phyloP scores from a whole-genome alignment of 2,329 filamentous ascomycete genomes.

The Scytalidium sp. region DNA sequence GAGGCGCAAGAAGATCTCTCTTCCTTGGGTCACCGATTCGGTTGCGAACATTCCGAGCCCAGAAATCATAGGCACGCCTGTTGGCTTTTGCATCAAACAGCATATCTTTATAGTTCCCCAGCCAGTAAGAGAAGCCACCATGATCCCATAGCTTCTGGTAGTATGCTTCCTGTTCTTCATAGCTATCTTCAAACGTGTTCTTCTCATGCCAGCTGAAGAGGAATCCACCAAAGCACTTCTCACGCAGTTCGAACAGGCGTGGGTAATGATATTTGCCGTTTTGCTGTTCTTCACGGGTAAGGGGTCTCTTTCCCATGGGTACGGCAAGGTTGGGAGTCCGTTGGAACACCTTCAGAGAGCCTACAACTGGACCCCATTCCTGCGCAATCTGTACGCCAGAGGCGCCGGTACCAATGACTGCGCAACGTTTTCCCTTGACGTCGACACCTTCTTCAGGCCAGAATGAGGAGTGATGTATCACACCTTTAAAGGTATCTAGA shows the following conservation, averaged over 20 bases:
- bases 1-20: constrained; percentile 43
- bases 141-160: constrained; percentile 41
- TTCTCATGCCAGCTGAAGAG: constrained; percentile 43
- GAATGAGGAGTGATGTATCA: constrained; percentile 19
- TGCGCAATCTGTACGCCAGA: constrained; percentile 23
- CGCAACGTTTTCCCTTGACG: constrained; percentile 47
- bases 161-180: constrained; percentile 39
- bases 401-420: constrained; percentile 47
- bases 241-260: constrained; percentile 40
- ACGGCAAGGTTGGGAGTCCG: constrained; percentile 56
- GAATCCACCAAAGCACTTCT: constrained; percentile 48
- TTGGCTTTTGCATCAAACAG: constrained; percentile 40
- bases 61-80: constrained; percentile 44
- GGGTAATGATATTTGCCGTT: constrained; percentile 39
- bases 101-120: constrained; percentile 43
- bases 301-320: constrained; percentile 50
- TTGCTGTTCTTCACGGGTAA: constrained; percentile 38
- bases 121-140: constrained; percentile 46
- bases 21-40: constrained; percentile 43
- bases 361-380: constrained; percentile 32
- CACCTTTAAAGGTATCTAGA: constrained; percentile 21
- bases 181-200: constrained; percentile 39
- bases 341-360: constrained; percentile 47
- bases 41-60: constrained; percentile 39
- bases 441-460: constrained; percentile 37